Evolutionary conservation across 129 eudicot genomes (phyloP).

Genomic region (Oenanthe sinensis): DNA sequence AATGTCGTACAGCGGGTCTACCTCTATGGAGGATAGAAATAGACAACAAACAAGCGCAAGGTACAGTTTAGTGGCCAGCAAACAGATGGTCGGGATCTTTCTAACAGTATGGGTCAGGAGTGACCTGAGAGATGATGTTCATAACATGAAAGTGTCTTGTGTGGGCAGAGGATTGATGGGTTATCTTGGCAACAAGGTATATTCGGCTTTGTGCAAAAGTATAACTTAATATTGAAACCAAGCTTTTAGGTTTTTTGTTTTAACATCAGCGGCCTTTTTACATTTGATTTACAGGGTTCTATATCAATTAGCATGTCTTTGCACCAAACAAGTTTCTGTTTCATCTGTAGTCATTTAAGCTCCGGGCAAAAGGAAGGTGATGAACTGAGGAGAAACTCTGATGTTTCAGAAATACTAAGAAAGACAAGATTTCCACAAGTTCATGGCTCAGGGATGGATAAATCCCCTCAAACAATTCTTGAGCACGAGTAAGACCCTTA

Average conservation of each 20-base stretch:
- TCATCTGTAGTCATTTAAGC: slow-evolving; percentile 82
- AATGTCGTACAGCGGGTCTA: slow-evolving; percentile 33
- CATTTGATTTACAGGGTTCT: slow-evolving; percentile 49
- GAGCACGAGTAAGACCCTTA: slow-evolving; percentile 69
- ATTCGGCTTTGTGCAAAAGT: neutral
- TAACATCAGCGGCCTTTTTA: slow-evolving; percentile 2
- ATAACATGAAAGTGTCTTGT: slow-evolving; percentile 78
- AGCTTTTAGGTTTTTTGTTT: neutral
- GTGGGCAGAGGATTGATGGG: slow-evolving; percentile 99
- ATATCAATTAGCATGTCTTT: slow-evolving; percentile 84
- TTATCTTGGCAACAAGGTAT: slow-evolving; percentile 97
- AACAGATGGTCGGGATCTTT: slow-evolving; percentile 94
- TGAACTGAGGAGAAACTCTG: slow-evolving; percentile 75
- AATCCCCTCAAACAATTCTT: slow-evolving; percentile 72
- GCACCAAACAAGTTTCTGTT: slow-evolving; percentile 95
- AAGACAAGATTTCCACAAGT: slow-evolving; percentile 84
- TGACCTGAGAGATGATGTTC: slow-evolving; percentile 67
- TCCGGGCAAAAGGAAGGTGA: slow-evolving; percentile 93
- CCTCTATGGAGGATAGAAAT: slow-evolving; percentile 53
- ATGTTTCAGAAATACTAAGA: slow-evolving; percentile 74
- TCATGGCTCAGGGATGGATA: slow-evolving; percentile 42
- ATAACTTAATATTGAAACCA: neutral
- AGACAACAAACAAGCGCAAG: slow-evolving; percentile 38
- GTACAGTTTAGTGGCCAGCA: slow-evolving; percentile 87
- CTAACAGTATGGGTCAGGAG: slow-evolving; percentile 80